Evolutionary conservation across 2,329 filamentous ascomycete genomes (phyloP), one percentile per base, ranked within the genome.

Genomic region (Epichloe sp.): DNA sequence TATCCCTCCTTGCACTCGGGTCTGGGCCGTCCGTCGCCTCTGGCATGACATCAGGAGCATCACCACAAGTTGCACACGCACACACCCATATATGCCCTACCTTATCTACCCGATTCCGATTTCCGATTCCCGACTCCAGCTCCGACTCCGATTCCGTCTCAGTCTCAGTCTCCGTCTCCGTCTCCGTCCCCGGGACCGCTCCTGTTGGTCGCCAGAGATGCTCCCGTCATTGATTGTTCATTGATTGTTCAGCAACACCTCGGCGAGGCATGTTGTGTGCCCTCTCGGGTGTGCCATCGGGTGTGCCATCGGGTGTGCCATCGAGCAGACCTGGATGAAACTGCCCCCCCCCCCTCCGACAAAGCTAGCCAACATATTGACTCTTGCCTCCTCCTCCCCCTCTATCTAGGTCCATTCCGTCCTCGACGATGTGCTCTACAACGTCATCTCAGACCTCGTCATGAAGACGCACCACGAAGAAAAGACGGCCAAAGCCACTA

Each of bases 381-480:
- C 47, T 43, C 31, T 42, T 35, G 10, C 26, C 26, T 34, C 5
- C 19, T 26, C 23, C 23, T 36, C 21, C 7, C n/a, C n/a, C 14
- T 7, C 34, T 14, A n/a, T 44, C 40, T 47, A 83, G 80, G 73
- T 80, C 56, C 76, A 81, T 62, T 70, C 77, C 21, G 78, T 91
- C 54, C 75, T 91, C 61, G 83, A 89, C 61, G 85, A 90, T 62
- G 69, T 84, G 51, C 71, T 91, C 55, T 82, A 85, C 71, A 89
- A 87, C 65, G 78, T 90, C 61, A 76, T 90, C 58, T 83, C 86
- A 65, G 84, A 87, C 63, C 74, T 88, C 48, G 73, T 88, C 56
- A 75, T 88, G 60, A 80, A 86, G 64, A 82, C 80, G 41, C 87
- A 91, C 65, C 84, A 83, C 57, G 78, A 86, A 58, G 87, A 91